Conservation (phyloP, 495 filamentous ascomycete genomes). For the Podospora comata region DNA sequence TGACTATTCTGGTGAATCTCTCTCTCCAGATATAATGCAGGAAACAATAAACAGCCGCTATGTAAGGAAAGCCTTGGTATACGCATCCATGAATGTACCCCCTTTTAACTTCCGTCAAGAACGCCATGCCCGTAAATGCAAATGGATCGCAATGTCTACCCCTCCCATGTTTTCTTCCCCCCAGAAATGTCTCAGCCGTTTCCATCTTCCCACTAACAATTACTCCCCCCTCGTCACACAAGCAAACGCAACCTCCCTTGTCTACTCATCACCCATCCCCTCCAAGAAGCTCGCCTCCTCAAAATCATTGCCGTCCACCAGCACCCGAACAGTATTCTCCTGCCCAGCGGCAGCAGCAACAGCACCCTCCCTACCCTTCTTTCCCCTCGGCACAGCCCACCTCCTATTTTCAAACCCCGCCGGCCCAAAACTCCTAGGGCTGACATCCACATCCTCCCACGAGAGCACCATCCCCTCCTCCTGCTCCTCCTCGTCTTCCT, state of each 20-base stretch:
- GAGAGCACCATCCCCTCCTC: background rate
- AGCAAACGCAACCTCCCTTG: background rate
- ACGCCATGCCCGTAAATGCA: constrained; percentile 1
- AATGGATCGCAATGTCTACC: background rate
- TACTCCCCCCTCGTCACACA: background rate
- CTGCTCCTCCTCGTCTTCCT: constrained; percentile 21
- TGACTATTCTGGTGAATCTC: background rate
- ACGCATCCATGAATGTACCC: constrained; percentile 1
- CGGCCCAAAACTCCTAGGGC: constrained; percentile 34
- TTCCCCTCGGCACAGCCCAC: constrained; percentile 38
- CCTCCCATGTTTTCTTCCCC: background rate
- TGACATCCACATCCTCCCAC: background rate
- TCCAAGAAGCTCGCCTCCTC: constrained; percentile 54
- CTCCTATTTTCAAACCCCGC: constrained; percentile 30
- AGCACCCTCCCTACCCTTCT: background rate
- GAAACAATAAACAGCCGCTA: background rate
- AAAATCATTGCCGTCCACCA: constrained; percentile 45
- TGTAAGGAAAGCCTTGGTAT: constrained; percentile 16
- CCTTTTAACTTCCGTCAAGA: constrained; percentile 13
- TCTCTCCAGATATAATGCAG: constrained; percentile 4
- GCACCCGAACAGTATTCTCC: constrained; percentile 31
- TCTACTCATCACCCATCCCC: constrained; percentile 28
- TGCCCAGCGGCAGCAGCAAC: constrained; percentile 26
- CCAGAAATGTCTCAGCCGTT: background rate
- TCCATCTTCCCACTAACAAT: background rate